Base-by-base conservation (phyloP, 129 eudicot species). In the Artemisia argyi region DNA sequence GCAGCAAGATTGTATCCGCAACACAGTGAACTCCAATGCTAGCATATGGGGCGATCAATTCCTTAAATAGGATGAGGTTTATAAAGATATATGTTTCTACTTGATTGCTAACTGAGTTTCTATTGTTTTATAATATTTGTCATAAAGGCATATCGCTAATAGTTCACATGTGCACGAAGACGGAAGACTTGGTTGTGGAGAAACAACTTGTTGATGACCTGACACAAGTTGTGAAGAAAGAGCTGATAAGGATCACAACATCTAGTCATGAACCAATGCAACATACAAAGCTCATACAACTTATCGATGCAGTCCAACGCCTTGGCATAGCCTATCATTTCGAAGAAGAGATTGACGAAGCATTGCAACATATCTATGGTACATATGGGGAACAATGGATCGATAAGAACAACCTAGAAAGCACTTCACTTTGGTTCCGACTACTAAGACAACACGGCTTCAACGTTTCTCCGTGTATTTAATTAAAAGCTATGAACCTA, bases 281-380 rank as follows among this genome's bases (percentile, higher is more conserved):
- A 30, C 49, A 22, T n/a, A 16, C n/a, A 13, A 7, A 35, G 26
- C 5, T n/a, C 0, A 32, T 63, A 9, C 5, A n/a, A 8, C 50
- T 63, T 3, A 35, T 63, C n/a, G 68, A 63, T 35, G 26, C 48
- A n/a, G 26, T 63, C 13, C 68, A 63, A 30, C 68, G 68, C 5
- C 68, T 63, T 63, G 68, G 68, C 18, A 17, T 63, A n/a, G 51
- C 68, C 50, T 63, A 63, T 63, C 68, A 63, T 63, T 63, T 63
- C 17, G 68, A 63, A 32, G 2, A 28, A 11, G 68, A 63, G 49
- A 63, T 63, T 13, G 68, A 63, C 13, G 68, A 63, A 35, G 49
- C 50, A 10, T 63, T 63, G 49, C 22, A 63, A n/a, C 68, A 63
- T n/a, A n/a, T 35, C 6, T 14, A 63, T 7, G 19, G 7, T 32